Evolutionary conservation across 164 flowering plant species (phyloP), one percentile per base, ranked within the genome.

Genomic region (Buxus sempervirens): DNA sequence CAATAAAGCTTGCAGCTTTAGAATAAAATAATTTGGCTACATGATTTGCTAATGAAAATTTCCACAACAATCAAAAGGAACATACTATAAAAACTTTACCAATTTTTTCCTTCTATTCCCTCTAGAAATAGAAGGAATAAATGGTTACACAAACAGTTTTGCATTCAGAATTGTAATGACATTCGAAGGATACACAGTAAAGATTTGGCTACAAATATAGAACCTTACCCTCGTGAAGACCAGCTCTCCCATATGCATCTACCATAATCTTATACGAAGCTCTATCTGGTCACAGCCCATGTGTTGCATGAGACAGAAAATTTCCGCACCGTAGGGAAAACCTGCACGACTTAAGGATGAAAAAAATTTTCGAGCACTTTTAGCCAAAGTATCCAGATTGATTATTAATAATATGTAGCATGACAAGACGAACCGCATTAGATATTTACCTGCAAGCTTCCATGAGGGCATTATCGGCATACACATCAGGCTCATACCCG

Each of bases 281-380:
- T 76, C 86, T 84, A 77, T 93, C 97, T 21, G 98, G 98, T 93
- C 98, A 79, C 90, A 89, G 5, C 92, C 98, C 98, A 89, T 89
- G 74, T 86, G 89, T 73, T 90, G 90, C 98, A 93, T 93, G 49
- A 93, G 91, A 20, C 96, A 86, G 75, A 90, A 93, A 65, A 93
- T 84, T 67, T 93, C 97, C 38, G 96, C 88, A 5, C 92, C 98
- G 70, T 80, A 59, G 19, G 97, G 91, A 79, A 68, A 88, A 73
- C 98, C 97, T 72, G 86, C 86, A 73, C 86, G 88, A 49, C 88
- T 84, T 79, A 66, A 55, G 51, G 27, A 55, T 54, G 25, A n/a
- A 36, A 56, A 64, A 16, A 8, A 25, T 16, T 54, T 38, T 6
- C 15, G 27, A 27, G 15, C 22, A 19, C 16, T 28, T 10, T 41